Base-by-base conservation (phyloP, 192 early-diverging fungal species). In the Linnemannia elongata region DNA sequence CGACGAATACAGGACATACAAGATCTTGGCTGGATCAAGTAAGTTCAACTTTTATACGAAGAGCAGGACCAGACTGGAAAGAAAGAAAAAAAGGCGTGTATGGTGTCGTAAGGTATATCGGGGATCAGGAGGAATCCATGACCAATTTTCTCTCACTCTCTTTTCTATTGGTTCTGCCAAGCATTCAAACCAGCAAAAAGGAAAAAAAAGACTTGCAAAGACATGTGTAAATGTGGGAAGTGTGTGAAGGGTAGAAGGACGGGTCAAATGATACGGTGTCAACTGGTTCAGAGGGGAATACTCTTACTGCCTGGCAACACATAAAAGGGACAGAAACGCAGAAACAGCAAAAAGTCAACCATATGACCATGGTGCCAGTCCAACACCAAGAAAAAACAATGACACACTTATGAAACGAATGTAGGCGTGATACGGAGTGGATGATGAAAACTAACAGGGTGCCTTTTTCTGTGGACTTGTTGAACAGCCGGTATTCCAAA, bases 1-100 rank as follows among this genome's bases (percentile, higher is more conserved):
- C 54, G 98, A 99, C 82, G 98, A 99, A 88, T 98, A 96, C 82
- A 88, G 97, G 74, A 98, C 97, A 69, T 99, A 98, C 92, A 97
- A 98, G 88, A 95, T 99, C 49, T 91, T 99, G 74, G 93, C 94
- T 36, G 95, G 95, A 35, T 89, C 82, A 74, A 76, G 92, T 92
- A 89, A 88, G 88, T 80, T 22, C 55, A 52, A 52, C 18, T 9
- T 60, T 24, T 33, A 24, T 88, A 82, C 27, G 60, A 66, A 66
- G 12, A 77, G 39, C 45, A 35, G 47, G 44, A 70, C 79, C 83
- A 82, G 55, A 57, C 88, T 52, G 17, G 35, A 44, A 45, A 45
- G 68, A 77, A 18, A 20, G 10, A 3, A 27, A 74, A 74, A 44
- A 74, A 52, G 47, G 44, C 38, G 20, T 39, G 33, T 41, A 18